phyloP scores from a whole-genome alignment of 164 flowering plant genomes.

The Dillenia turbinata region DNA sequence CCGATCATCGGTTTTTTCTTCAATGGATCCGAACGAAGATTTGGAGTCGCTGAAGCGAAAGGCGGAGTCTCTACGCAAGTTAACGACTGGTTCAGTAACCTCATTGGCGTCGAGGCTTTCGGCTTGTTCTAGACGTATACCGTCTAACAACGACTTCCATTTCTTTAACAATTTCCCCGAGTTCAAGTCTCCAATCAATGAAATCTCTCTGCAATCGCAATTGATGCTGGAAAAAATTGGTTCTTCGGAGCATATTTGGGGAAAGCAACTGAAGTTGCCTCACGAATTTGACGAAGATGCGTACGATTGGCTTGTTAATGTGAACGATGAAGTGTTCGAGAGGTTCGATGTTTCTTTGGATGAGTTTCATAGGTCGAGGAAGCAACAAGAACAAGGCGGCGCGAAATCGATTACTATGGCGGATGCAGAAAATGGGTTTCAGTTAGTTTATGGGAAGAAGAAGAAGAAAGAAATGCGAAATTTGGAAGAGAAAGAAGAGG shows the following conservation, averaged over 20 bases:
- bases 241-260: conserved; percentile 28
- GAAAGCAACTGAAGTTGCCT: conserved; percentile 31
- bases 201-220: conserved; percentile 36
- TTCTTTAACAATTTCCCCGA: conserved; percentile 75
- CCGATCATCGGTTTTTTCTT: too few relatives aligned
- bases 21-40: too few relatives aligned
- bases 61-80: conserved; percentile 21
- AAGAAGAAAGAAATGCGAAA: conserved; percentile 30
- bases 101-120: conserved; percentile 62
- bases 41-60: conserved; percentile 13
- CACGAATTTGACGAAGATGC: conserved; percentile 42
- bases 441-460: conserved; percentile 72
- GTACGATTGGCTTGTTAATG: conserved; percentile 67
- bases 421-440: conserved; percentile 57
- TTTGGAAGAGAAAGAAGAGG: conserved; percentile 10
- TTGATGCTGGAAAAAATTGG: conserved; percentile 41
- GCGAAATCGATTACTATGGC: conserved; percentile 12
- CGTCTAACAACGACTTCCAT: conserved; percentile 68
- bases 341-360: conserved; percentile 62
- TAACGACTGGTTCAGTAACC: conserved; percentile 35
- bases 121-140: conserved; percentile 48
- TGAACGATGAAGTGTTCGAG: conserved; percentile 69
- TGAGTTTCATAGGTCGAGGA: conserved; percentile 52
- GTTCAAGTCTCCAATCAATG: conserved; percentile 55
- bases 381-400: conserved; percentile 33